Evolutionary conservation across 129 eudicot species (phyloP).

Genomic region (Solidago caesia): DNA sequence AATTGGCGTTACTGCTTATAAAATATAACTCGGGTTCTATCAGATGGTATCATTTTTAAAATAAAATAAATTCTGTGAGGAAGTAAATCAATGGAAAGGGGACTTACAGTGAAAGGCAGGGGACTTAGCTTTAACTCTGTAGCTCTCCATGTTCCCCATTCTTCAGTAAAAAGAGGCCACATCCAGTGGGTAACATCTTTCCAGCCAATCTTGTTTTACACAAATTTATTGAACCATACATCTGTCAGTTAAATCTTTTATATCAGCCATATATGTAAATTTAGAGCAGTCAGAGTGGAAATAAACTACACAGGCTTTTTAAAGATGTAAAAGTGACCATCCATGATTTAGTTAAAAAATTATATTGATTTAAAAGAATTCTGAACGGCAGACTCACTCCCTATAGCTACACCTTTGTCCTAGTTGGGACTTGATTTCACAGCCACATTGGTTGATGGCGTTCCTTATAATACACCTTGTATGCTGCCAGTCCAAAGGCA

Average conservation of each 20-base stretch:
- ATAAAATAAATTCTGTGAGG: background rate
- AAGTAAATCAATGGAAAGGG: constrained; percentile 14
- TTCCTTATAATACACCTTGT: too few species aligned
- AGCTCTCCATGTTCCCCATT: constrained; percentile 93
- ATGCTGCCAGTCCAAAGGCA: too few species aligned
- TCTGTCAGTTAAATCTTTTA: constrained; percentile 11
- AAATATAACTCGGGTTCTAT: background rate
- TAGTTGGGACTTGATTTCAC: too few species aligned
- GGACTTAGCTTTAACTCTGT: constrained; percentile 68
- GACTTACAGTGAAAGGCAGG: constrained; percentile 79
- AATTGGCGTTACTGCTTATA: background rate
- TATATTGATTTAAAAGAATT: too few species aligned
- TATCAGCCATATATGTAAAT: constrained; percentile 14
- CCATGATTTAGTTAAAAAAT: constrained; percentile 7
- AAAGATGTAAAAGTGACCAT: background rate
- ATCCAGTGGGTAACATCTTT: constrained; percentile 91
- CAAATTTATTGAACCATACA: constrained; percentile 14
- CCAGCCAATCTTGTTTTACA: constrained; percentile 62
- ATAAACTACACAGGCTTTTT: too few species aligned
- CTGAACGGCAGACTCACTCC: too few species aligned
- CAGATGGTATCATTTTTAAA: background rate
- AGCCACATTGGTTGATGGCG: too few species aligned
- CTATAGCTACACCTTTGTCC: too few species aligned
- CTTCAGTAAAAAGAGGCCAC: constrained; percentile 97
- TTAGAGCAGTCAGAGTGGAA: too few species aligned